phyloP scores from a whole-genome alignment of 305 asterid genomes.

The Solanum aculeatissimum region DNA sequence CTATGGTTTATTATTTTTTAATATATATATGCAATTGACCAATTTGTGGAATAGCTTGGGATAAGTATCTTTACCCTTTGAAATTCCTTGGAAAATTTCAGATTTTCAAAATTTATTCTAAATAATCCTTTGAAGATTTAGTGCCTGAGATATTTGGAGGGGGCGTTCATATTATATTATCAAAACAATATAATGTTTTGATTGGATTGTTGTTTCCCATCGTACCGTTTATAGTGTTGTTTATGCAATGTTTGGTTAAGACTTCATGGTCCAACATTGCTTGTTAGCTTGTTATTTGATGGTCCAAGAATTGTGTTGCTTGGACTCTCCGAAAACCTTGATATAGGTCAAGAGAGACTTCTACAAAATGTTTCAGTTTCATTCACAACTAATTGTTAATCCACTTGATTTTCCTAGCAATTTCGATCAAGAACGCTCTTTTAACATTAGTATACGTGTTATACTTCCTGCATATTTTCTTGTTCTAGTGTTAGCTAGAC shows the following conservation, averaged over 20 bases:
- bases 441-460: background rate
- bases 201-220: background rate
- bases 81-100: background rate
- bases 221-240: background rate
- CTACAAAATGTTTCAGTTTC: background rate
- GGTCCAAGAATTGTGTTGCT: background rate
- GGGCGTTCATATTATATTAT: background rate
- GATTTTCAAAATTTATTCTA: background rate
- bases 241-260: background rate
- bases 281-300: background rate
- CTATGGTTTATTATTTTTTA: background rate
- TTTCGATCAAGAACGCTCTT: background rate
- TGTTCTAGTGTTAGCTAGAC: background rate
- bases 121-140: background rate
- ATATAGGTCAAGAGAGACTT: background rate
- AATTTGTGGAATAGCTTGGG: background rate
- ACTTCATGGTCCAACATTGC: background rate
- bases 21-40: too few relatives aligned
- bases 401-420: background rate
- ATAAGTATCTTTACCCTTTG: background rate
- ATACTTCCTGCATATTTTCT: background rate
- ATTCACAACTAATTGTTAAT: background rate
- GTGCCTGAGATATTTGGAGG: background rate
- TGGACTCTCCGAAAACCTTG: background rate
- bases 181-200: background rate